A percentile compares a stretch with the other conserved stretches of the same genome.
phyloP scores from a whole-genome alignment of 805 yeast genomes.

The Candida quercuum region DNA sequence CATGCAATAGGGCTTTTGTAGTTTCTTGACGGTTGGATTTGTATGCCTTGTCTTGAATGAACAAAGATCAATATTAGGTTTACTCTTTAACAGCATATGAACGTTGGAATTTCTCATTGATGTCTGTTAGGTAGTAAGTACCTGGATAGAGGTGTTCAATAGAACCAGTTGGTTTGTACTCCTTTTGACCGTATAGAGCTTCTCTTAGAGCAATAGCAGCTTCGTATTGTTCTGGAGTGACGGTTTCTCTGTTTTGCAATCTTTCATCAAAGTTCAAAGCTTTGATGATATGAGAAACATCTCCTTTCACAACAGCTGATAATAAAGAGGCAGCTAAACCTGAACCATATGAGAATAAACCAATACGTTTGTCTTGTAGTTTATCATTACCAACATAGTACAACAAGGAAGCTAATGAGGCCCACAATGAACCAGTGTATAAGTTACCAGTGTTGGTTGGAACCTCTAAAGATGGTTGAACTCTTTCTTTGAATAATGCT shows the following conservation, averaged over 20 bases:
- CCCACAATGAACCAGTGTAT: slow-evolving; percentile 93
- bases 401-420: slow-evolving; percentile 78
- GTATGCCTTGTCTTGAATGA: not conserved
- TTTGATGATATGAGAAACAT: slow-evolving; percentile 59
- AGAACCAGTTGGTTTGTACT: slow-evolving; percentile 73
- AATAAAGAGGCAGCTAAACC: slow-evolving; percentile 92
- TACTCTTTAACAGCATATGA: slow-evolving; percentile 64
- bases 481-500: slow-evolving; percentile 59
- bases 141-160: slow-evolving; percentile 69
- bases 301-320: slow-evolving; percentile 77
- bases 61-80: slow-evolving; percentile 4
- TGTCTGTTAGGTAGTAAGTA: slow-evolving; percentile 73
- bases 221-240: slow-evolving; percentile 78
- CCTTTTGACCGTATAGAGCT: slow-evolving; percentile 77
- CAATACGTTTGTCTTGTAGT: slow-evolving; percentile 79
- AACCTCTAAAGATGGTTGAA: slow-evolving; percentile 73
- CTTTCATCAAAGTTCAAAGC: slow-evolving; percentile 63
- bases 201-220: slow-evolving; percentile 82
- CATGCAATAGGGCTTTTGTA: too few species aligned
- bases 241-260: slow-evolving; percentile 58
- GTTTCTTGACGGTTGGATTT: too few species aligned
- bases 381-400: slow-evolving; percentile 67
- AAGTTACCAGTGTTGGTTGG: slow-evolving; percentile 98
- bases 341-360: slow-evolving; percentile 95
- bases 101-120: slow-evolving; percentile 90